A percentile compares a stretch with the other conserved stretches of the same genome.
Conservation (phyloP, 1,284 basidiomycete species). For the Neolentinus lepideus region DNA sequence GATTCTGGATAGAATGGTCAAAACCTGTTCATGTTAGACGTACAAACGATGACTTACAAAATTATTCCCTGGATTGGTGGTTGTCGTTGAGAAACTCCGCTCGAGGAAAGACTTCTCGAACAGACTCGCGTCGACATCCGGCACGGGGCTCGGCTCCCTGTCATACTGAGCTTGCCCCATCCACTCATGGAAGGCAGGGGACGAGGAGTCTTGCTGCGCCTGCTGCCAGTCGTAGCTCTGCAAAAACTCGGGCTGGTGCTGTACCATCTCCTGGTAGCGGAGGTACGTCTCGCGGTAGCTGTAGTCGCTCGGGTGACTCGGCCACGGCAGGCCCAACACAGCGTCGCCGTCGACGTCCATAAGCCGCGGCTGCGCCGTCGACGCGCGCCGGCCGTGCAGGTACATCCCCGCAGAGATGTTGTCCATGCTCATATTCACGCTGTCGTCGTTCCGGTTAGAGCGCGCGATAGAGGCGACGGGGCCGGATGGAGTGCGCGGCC, state of each 20-base stretch:
- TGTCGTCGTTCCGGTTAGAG: slow-evolving; percentile 10
- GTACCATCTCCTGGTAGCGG: not conserved
- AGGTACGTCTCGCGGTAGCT: slow-evolving; percentile 26
- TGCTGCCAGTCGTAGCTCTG: not conserved
- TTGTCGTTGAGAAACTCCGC: slow-evolving; percentile 5
- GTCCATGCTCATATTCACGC: slow-evolving; percentile 9
- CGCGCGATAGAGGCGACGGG: slow-evolving; percentile 40
- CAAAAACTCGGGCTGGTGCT: not conserved
- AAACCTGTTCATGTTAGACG: not conserved
- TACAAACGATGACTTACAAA: not conserved
- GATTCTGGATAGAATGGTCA: not conserved
- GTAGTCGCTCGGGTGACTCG: slow-evolving; percentile 10
- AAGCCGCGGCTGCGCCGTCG: not conserved
- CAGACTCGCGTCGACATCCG: not conserved
- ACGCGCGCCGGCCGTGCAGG: not conserved
- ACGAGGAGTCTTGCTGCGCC: not conserved
- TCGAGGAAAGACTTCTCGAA: not conserved
- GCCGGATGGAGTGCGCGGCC: slow-evolving; percentile 33
- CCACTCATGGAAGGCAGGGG: not conserved
- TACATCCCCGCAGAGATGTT: not conserved
- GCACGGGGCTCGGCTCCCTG: not conserved
- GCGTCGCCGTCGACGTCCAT: not conserved
- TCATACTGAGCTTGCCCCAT: not conserved
- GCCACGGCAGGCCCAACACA: not conserved
- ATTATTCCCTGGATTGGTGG: not conserved